Base-by-base conservation (phyloP, 2,329 filamentous ascomycete genomes). In the Diplodia corticola region DNA sequence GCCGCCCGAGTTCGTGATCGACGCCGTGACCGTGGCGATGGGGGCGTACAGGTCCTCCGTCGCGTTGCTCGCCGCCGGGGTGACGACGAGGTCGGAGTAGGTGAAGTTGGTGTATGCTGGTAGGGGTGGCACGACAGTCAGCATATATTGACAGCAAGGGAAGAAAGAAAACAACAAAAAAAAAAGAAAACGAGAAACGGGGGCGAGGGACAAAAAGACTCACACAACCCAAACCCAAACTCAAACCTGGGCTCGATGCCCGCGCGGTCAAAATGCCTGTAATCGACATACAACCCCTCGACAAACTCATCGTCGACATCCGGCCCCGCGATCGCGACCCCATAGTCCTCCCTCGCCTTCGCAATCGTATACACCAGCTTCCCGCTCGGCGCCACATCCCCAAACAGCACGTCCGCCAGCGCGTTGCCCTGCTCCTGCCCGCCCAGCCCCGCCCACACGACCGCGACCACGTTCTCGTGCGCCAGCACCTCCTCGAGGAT, bases 301-400 rank as follows among this genome's bases (percentile, higher is more conserved):
- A 73, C 70, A 67, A 75, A 79, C 60, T 73, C 72, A 53, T 76
- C 74, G 26, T 74, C 71, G 22, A 57, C 55, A 1, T 72, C 73
- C 7, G 37, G 28, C 12, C 37, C 55, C 1, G 66, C 66, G 26
- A 77, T 70, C 0, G 55, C 63, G 1, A 74, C 72, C n/a, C 74
- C 75, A 54, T 78, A 78, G 66, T 79, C 77, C 1, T 46, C 67
- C 6, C 69, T 66, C n/a, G 70, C 65, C 69, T 77, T 78, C 2
- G 75, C 76, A 53, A 79, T 78, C 20, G 76, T 78, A 60, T 77
- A 90, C 71, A 87, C 86, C 0, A 90, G 78, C 66, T 86, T 85
- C 2, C 87, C 88, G 0, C 74, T 79, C 1, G 81, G 81, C 4
- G 92, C 93, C 67, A 89, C 85, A 67, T 85, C 86, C 49, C 93